Evolutionary conservation across 805 yeast genomes (phyloP).

Genomic region (Pichia sporocuriosa): DNA sequence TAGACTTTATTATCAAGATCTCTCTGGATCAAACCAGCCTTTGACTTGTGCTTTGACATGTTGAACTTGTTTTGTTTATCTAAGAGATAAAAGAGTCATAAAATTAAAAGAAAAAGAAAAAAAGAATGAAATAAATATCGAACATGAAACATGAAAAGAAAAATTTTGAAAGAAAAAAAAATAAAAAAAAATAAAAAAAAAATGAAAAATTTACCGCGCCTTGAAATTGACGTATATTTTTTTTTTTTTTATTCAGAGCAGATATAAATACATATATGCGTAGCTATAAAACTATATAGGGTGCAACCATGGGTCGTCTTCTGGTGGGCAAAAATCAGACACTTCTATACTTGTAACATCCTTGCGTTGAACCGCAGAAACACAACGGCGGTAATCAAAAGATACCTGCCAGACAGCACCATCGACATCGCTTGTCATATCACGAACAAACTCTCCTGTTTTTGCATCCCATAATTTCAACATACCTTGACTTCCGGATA

Average conservation of each 20-base stretch:
- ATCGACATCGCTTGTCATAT: constrained; percentile 63
- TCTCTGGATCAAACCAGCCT: constrained; percentile 23
- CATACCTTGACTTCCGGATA: constrained; percentile 85
- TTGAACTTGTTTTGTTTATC: not conserved
- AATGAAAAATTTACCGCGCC: constrained; percentile 4
- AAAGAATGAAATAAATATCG: not conserved
- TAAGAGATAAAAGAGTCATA: too few species aligned
- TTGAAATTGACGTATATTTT: not conserved
- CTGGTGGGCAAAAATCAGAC: constrained; percentile 56
- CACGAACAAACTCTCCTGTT: constrained; percentile 69
- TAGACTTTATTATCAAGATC: constrained; percentile 51
- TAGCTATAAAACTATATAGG: too few species aligned
- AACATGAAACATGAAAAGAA: not conserved
- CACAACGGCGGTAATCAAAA: constrained; percentile 76
- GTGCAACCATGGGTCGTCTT: constrained; percentile 2
- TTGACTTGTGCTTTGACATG: constrained; percentile 12
- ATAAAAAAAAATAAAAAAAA: not conserved
- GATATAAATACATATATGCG: too few species aligned
- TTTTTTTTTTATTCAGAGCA: too few species aligned
- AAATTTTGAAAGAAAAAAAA: not conserved
- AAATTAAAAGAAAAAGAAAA: not conserved
- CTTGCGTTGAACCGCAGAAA: constrained; percentile 78
- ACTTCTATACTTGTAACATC: constrained; percentile 75
- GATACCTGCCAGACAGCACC: constrained; percentile 95
- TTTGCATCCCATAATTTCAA: constrained; percentile 81